Percentiles rank a stretch among this genome's conserved stretches.
These are phyloP conservation scores for Yarrowia divulgata DNA, from an alignment of 805 yeast genomes.

Conservation along the genomic window DNA sequence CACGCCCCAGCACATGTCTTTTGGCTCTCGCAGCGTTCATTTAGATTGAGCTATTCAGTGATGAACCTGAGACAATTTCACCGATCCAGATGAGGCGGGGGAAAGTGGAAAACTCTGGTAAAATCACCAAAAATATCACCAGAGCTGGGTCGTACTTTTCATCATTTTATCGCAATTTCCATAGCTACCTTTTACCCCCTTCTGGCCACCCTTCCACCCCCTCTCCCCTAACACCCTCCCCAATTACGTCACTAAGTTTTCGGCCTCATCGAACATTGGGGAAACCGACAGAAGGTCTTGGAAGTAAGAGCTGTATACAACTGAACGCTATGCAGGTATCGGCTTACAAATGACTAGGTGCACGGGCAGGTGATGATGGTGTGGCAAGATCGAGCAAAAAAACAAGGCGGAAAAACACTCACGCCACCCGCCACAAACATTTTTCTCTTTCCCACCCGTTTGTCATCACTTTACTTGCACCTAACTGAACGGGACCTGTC, in stretches of 20 bases:
- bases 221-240: too few relatives aligned
- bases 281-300: constrained; percentile 35
- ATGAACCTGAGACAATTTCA: neutral
- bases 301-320: constrained; percentile 5
- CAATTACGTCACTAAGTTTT: constrained; percentile 19
- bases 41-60: neutral
- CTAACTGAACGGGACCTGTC: neutral
- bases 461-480: neutral
- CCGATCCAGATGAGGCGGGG: neutral
- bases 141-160: too few relatives aligned
- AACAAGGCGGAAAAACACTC: neutral
- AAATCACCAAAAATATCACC: neutral
- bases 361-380: too few relatives aligned
- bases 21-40: neutral
- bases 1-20: neutral
- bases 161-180: neutral
- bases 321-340: neutral
- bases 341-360: too few relatives aligned
- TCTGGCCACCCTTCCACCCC: neutral
- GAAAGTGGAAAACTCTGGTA: neutral
- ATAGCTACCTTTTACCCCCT: neutral
- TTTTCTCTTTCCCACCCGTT: neutral
- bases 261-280: constrained; percentile 14
- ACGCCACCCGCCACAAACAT: neutral
- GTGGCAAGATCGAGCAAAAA: neutral